These are phyloP conservation scores for Dictyophora rubrovolvata DNA, from an alignment of 768 basidiomycete genomes.

Conservation along the genomic window DNA sequence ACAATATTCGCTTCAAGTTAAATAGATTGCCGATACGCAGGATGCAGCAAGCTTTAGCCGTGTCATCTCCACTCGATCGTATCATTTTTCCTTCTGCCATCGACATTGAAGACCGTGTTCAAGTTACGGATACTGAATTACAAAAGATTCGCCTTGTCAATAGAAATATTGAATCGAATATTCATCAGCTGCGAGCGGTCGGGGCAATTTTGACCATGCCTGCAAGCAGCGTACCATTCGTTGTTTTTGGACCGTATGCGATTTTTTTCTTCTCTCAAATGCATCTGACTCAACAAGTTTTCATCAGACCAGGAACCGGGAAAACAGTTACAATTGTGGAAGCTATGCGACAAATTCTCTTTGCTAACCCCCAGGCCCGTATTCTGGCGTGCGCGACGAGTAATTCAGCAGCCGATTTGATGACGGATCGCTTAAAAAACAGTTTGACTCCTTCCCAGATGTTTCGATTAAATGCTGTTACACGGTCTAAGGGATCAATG, in stretches of 20 bases:
- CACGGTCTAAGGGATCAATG: not conserved
- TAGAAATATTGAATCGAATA: slow-evolving; percentile 33
- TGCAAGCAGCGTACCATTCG: slow-evolving; percentile 42
- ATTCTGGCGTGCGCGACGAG: slow-evolving; percentile 15
- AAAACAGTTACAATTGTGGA: slow-evolving; percentile 15
- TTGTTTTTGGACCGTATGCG: slow-evolving; percentile 54
- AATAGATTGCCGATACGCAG: slow-evolving; percentile 46
- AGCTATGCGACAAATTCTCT: slow-evolving; percentile 11
- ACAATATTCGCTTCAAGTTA: slow-evolving; percentile 42
- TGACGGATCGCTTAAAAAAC: slow-evolving; percentile 11
- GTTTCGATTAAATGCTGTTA: slow-evolving; percentile 13
- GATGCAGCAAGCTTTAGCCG: slow-evolving; percentile 49
- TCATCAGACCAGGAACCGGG: slow-evolving; percentile 13
- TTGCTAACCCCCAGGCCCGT: not conserved
- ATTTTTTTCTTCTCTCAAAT: not conserved
- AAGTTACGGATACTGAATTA: slow-evolving; percentile 11
- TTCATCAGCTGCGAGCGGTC: slow-evolving; percentile 39
- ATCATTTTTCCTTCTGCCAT: slow-evolving; percentile 37
- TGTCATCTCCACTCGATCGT: slow-evolving; percentile 32
- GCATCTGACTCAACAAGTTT: not conserved
- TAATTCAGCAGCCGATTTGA: slow-evolving; percentile 15
- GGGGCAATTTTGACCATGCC: slow-evolving; percentile 32
- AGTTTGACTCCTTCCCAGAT: slow-evolving; percentile 1
- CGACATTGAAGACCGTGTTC: slow-evolving; percentile 19
- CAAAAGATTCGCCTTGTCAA: slow-evolving; percentile 26